Conservation (phyloP, 768 basidiomycete species). For the Trametes elegans region DNA sequence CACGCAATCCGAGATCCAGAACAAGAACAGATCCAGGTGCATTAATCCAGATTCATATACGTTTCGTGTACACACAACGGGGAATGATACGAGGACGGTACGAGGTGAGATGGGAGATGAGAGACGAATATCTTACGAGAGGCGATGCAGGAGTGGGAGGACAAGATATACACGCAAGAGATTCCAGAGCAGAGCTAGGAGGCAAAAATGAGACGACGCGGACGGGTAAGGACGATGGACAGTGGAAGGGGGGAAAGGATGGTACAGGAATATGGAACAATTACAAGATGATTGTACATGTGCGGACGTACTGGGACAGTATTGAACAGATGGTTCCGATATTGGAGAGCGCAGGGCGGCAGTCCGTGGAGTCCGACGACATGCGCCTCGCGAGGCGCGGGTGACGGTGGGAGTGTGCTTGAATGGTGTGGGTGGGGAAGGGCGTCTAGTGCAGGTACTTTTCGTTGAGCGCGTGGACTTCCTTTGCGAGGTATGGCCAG, state of each 20-base stretch:
- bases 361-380: neutral
- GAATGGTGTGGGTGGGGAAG: neutral
- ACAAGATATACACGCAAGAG: neutral
- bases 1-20: neutral
- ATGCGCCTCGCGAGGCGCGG: neutral
- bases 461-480: slow-evolving; percentile 84
- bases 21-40: neutral
- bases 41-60: slow-evolving; percentile 10
- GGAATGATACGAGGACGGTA: neutral
- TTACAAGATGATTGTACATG: slow-evolving; percentile 13
- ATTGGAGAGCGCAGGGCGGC: neutral
- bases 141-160: neutral
- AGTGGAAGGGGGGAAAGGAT: neutral
- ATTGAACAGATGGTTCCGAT: neutral
- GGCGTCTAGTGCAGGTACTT: slow-evolving; percentile 59
- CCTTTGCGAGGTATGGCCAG: slow-evolving; percentile 83
- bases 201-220: neutral
- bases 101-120: neutral
- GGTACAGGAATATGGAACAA: slow-evolving; percentile 8
- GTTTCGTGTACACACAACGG: slow-evolving; percentile 6
- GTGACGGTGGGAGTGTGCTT: neutral
- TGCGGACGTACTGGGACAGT: neutral
- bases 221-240: neutral
- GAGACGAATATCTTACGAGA: neutral
- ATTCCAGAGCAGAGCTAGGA: neutral